Evolutionary conservation across 75 land plant species (phyloP).

Genomic region (Chamaecyparis obtusa): DNA sequence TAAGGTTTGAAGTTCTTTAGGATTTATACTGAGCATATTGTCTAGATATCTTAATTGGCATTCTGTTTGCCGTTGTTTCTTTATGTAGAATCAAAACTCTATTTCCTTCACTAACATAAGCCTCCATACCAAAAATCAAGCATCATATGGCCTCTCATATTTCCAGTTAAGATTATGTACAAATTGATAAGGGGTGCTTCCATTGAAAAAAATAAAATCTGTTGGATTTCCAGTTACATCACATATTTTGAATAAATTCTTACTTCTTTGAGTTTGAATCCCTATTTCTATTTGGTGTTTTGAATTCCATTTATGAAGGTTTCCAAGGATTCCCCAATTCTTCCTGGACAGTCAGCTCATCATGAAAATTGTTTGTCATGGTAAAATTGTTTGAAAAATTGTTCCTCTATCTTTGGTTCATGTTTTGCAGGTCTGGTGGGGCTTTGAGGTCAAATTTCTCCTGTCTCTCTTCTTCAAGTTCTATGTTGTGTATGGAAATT

Average conservation of each 20-base stretch:
- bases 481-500: background rate
- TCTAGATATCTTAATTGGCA: background rate
- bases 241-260: no score
- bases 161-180: no score
- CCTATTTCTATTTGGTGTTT: background rate
- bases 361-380: background rate
- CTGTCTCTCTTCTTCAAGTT: background rate
- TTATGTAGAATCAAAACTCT: background rate
- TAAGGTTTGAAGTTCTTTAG: slow-evolving; percentile 45
- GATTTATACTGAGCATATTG: background rate
- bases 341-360: background rate
- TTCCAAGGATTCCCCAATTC: background rate
- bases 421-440: background rate
- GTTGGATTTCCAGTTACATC: no score
- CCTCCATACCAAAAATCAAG: background rate
- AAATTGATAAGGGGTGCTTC: background rate
- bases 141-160: background rate
- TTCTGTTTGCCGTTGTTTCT: background rate
- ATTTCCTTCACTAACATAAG: background rate
- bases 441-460: background rate
- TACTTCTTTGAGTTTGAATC: background rate
- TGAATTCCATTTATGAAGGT: background rate
- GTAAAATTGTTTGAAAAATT: no score
- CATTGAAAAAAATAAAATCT: background rate
- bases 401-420: background rate